Conservation (phyloP, 192 early-diverging fungal genomes). For the Coemansia sp. region DNA sequence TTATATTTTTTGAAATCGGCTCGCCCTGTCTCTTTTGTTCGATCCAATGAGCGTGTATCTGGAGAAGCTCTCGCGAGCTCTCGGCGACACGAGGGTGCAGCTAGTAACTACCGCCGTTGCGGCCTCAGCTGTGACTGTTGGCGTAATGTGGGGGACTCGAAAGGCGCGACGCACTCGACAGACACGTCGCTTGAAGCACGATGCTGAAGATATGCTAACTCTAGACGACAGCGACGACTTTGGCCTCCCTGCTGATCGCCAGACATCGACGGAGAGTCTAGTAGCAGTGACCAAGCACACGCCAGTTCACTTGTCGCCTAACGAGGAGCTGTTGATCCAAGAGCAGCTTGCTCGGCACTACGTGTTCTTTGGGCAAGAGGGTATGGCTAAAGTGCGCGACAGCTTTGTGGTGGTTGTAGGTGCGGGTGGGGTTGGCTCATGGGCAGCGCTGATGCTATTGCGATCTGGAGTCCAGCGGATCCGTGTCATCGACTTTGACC, state of each 20-base stretch:
- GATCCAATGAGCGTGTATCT: constrained; percentile 27
- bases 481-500: constrained; percentile 96
- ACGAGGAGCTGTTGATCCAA: constrained; percentile 70
- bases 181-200: constrained; percentile 61
- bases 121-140: constrained; percentile 66
- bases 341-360: constrained; percentile 88
- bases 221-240: constrained; percentile 14
- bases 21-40: background rate
- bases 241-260: background rate
- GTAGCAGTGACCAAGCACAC: constrained; percentile 45
- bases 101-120: constrained; percentile 62
- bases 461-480: constrained; percentile 85
- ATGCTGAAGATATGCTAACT: constrained; percentile 43
- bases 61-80: constrained; percentile 35
- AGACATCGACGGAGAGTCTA: constrained; percentile 3
- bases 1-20: background rate
- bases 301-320: constrained; percentile 37
- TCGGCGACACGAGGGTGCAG: constrained; percentile 45
- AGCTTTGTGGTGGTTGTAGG: constrained; percentile 96
- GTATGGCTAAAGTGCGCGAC: constrained; percentile 68
- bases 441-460: constrained; percentile 89
- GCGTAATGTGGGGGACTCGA: constrained; percentile 61
- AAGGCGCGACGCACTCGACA: constrained; percentile 52
- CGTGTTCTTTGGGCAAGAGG: constrained; percentile 87
- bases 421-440: constrained; percentile 91